Percentiles rank a stretch among this genome's conserved stretches.
These are phyloP conservation scores for Xerocomellus dryophilus DNA, from an alignment of 768 basidiomycete genomes.

Conservation along the genomic window DNA sequence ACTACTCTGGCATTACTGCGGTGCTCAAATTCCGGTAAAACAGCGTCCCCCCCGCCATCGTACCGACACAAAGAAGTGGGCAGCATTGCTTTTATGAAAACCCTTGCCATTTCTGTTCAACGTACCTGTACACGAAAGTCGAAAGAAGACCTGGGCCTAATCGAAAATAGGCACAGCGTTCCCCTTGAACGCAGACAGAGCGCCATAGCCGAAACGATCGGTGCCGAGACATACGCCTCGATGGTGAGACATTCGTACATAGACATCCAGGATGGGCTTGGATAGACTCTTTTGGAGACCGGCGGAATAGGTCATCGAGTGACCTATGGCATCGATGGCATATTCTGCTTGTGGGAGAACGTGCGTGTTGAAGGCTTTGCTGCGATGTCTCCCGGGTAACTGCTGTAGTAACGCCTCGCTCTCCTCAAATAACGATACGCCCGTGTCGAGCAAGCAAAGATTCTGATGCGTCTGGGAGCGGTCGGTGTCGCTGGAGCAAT, in stretches of 20 bases:
- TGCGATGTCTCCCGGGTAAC: conserved; percentile 27
- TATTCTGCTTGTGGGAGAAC: conserved; percentile 54
- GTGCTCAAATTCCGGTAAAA: too few species aligned
- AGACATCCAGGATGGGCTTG: conserved; percentile 48
- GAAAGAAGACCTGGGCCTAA: too few species aligned
- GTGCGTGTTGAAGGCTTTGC: conserved; percentile 43
- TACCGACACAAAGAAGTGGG: too few species aligned
- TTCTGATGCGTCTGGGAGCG: conserved; percentile 41
- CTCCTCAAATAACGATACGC: conserved; percentile 44
- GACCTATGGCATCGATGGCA: conserved; percentile 59
- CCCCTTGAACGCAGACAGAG: conserved; percentile 43
- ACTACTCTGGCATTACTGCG: too few species aligned
- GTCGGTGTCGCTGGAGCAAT: conserved; percentile 51
- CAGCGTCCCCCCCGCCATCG: too few species aligned
- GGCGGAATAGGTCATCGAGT: conserved; percentile 60
- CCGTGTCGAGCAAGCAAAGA: conserved; percentile 55
- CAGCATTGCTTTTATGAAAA: too few species aligned
- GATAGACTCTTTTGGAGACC: conserved; percentile 44
- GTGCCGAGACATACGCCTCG: conserved; percentile 49
- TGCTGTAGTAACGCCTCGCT: conserved; percentile 38
- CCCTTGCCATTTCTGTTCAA: too few species aligned
- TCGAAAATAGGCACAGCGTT: conserved; percentile 38
- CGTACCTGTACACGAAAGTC: too few species aligned
- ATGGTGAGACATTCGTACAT: conserved; percentile 50
- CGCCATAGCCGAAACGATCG: conserved; percentile 47